Evolutionary conservation across 2,329 filamentous ascomycete genomes (phyloP).

Genomic region (Ophiostoma sp.): DNA sequence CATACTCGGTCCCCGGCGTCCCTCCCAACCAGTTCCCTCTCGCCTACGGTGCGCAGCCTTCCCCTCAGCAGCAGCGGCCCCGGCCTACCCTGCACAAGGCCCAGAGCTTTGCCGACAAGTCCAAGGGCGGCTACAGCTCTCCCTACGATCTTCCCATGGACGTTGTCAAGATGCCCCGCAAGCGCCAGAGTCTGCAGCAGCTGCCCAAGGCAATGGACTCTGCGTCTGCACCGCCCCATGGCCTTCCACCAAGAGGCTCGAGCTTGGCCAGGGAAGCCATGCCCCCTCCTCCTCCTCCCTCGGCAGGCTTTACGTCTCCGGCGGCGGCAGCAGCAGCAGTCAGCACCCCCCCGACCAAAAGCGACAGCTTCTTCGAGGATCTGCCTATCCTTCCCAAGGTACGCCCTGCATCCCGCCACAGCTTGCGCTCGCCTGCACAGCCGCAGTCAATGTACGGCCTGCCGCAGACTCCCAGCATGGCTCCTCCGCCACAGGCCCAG

Average conservation of each 20-base stretch:
- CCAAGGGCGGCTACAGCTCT: conserved; percentile 87
- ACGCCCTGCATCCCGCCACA: conserved; percentile 55
- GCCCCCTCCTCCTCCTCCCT: conserved; percentile 20
- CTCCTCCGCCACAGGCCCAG: conserved; percentile 20
- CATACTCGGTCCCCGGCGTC: conserved; percentile 9
- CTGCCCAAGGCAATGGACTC: conserved; percentile 43
- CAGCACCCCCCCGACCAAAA: conserved; percentile 28
- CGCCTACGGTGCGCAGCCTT: conserved; percentile 25
- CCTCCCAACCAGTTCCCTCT: conserved; percentile 22
- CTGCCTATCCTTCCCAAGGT: conserved; percentile 59
- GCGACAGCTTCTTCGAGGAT: conserved; percentile 69
- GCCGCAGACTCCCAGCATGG: conserved; percentile 8
- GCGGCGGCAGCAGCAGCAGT: conserved; percentile 1
- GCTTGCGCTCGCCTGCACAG: conserved; percentile 42
- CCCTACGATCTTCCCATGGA: conserved; percentile 95
- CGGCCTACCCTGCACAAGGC: conserved; percentile 40
- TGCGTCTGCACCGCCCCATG: conserved; percentile 32
- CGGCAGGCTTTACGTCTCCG: conserved; percentile 27
- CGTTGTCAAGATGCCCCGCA: conserved; percentile 64
- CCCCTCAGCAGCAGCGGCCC: conserved; percentile 29
- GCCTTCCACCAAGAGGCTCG: conserved; percentile 54
- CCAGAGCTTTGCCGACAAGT: conserved; percentile 84
- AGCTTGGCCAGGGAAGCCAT: conserved; percentile 42
- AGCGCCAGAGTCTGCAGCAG: conserved; percentile 57
- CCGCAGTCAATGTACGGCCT: conserved; percentile 24